Evolutionary conservation across 768 basidiomycete genomes (phyloP), one percentile per base, ranked within the genome.

Genomic region (Lanmaoa rubissima): DNA sequence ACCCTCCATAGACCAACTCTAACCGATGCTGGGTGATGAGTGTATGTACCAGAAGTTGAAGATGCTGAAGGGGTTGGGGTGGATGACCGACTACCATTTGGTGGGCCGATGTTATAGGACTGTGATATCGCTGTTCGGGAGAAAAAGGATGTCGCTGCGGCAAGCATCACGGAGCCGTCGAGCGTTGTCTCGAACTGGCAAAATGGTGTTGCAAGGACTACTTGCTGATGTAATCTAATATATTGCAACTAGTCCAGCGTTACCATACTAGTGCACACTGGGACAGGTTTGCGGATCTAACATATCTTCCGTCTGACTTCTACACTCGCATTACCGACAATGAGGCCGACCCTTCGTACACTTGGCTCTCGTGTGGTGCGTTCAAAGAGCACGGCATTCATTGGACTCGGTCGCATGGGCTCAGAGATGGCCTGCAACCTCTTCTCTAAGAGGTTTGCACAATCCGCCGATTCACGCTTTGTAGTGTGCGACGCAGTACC

Each of bases 391-490:
- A 82, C 85, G 35, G 85, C 83, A 51, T 94, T 95, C 75, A 87
- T 95, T 51, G 92, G 93, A 10, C 82, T 95, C 13, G 92, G 92
- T 40, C 81, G 86, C 43, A 94, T 95, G 92, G 92, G 92, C 41
- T 84, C 83, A 43, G 87, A 92, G 70, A 94, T 94, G 93, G 82
- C 85, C 14, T 80, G 78, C 71, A 94, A 94, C 71, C 80, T 94
- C 48, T 91, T 93, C 75, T 85, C 86, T 0, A 91, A 90, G 70
- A 80, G 81, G 60, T 75, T 83, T 55, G 76, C 79, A n/a, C 74
- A 81, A 42, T 71, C 75, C 39, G 59, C 70, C n/a, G 80, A 85
- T 14, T 68, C 81, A 43, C 79, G 72, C 26, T 91, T 94, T 65
- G 80, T 90, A 19, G 83, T 95, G 34, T 94, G 89, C 72, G 92